Percentiles rank a stretch among this genome's conserved stretches.
Evolutionary conservation across 2,329 filamentous ascomycete species (phyloP).

Genomic region (Trichoderma sp.): DNA sequence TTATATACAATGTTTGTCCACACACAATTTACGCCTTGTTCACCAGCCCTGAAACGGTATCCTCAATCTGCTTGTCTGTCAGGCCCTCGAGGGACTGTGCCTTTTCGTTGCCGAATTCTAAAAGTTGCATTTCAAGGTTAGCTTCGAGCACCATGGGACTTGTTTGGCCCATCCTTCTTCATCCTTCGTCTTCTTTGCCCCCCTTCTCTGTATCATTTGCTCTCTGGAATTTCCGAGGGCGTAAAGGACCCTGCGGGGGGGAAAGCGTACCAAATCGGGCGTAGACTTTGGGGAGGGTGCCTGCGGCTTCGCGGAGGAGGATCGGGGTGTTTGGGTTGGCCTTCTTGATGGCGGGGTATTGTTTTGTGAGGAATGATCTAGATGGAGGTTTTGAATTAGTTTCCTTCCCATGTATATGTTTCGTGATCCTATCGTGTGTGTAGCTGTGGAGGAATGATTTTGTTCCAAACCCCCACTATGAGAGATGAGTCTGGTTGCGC

Average conservation of each 20-base stretch:
- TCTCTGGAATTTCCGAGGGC: too few species aligned
- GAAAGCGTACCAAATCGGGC: conserved; percentile 77
- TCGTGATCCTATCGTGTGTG: background rate
- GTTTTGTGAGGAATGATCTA: conserved; percentile 85
- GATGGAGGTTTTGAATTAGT: conserved; percentile 29
- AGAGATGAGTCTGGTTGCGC: too few species aligned
- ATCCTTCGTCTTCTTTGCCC: background rate
- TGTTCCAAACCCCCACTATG: too few species aligned
- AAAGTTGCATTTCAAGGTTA: background rate
- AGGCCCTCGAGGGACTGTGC: conserved; percentile 61
- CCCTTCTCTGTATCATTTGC: background rate
- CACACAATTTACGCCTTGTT: conserved; percentile 38
- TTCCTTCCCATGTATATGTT: background rate
- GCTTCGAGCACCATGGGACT: background rate
- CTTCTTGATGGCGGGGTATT: conserved; percentile 99
- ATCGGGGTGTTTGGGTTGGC: conserved; percentile 94
- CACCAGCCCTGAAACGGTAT: conserved; percentile 58
- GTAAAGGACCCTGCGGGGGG: too few species aligned
- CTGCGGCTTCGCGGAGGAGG: conserved; percentile 87
- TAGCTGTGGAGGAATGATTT: too few species aligned
- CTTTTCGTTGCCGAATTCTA: conserved; percentile 61
- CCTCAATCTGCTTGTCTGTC: conserved; percentile 64
- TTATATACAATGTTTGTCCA: background rate
- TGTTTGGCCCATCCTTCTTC: background rate
- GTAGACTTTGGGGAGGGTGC: conserved; percentile 82